A percentile compares a stretch with the other conserved stretches of the same genome.
Evolutionary conservation across 768 basidiomycete species (phyloP).

Genomic region (Leccinellum rugosiceps): DNA sequence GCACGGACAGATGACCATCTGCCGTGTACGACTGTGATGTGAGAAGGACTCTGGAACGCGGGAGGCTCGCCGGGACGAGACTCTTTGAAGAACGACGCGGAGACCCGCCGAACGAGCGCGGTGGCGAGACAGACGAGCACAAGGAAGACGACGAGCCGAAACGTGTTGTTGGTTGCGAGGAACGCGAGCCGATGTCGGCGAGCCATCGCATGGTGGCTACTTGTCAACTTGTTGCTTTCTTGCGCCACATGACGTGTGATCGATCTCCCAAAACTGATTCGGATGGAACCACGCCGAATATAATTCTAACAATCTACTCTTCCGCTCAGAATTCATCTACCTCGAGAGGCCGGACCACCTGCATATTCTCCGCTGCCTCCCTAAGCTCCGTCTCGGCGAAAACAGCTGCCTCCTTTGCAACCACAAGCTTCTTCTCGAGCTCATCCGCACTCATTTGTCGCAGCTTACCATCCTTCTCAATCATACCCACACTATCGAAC

Average conservation of each 20-base stretch:
- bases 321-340: constrained; percentile 31
- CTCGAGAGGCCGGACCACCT: constrained; percentile 49
- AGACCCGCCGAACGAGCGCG: constrained; percentile 16
- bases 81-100: not conserved
- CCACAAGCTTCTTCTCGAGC: constrained; percentile 67
- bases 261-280: no score
- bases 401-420: constrained; percentile 67
- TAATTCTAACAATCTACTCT: not conserved
- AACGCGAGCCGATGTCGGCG: constrained; percentile 4
- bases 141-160: constrained; percentile 17
- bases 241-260: not conserved
- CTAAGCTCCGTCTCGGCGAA: constrained; percentile 73
- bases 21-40: constrained; percentile 19
- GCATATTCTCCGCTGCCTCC: constrained; percentile 71
- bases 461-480: constrained; percentile 41
- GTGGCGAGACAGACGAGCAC: constrained; percentile 23
- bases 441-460: constrained; percentile 65
- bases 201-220: constrained; percentile 21
- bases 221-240: not conserved
- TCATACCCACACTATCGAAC: constrained; percentile 64
- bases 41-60: not conserved
- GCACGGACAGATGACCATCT: constrained; percentile 33
- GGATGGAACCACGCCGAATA: not conserved
- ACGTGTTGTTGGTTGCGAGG: constrained; percentile 9
- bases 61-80: constrained; percentile 6